Percentiles rank a stretch among this genome's conserved stretches.
Evolutionary conservation across 768 basidiomycete genomes (phyloP).

Genomic region (Lenzites betulinus): DNA sequence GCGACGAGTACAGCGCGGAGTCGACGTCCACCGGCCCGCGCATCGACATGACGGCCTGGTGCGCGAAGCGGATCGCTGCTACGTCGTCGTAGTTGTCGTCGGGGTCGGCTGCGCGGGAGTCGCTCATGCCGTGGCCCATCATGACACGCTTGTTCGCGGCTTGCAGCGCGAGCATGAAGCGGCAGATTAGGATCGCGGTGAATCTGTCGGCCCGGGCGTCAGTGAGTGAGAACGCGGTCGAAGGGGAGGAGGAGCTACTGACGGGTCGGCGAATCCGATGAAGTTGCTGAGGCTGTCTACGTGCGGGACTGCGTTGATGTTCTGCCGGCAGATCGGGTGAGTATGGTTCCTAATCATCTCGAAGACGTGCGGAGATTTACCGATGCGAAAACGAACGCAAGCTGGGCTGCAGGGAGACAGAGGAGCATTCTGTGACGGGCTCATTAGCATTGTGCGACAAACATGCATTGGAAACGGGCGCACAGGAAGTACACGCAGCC

Average conservation of each 20-base stretch:
- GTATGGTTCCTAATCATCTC: no score
- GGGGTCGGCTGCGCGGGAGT: no score
- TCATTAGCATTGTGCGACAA: neutral
- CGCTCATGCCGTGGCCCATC: neutral
- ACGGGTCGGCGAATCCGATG: neutral
- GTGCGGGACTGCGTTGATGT: no score
- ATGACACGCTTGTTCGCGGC: neutral
- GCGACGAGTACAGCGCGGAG: no score
- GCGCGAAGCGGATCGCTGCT: no score
- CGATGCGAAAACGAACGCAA: no score
- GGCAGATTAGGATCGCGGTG: slow-evolving; percentile 5
- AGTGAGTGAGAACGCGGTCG: neutral
- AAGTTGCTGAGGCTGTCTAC: neutral
- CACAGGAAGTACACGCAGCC: neutral
- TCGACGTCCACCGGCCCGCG: no score
- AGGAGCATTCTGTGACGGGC: neutral
- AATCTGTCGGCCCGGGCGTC: neutral
- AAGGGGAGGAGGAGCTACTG: neutral
- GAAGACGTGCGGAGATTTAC: no score
- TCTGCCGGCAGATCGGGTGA: no score
- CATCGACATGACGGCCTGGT: no score
- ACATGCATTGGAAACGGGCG: neutral
- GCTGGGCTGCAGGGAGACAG: neutral
- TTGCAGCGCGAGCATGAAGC: slow-evolving; percentile 5
- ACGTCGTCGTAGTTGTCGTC: no score